Percentiles rank a stretch among this genome's conserved stretches.
Evolutionary conservation across 2,329 filamentous ascomycete genomes (phyloP).

Genomic region (Diaporthe sp.): DNA sequence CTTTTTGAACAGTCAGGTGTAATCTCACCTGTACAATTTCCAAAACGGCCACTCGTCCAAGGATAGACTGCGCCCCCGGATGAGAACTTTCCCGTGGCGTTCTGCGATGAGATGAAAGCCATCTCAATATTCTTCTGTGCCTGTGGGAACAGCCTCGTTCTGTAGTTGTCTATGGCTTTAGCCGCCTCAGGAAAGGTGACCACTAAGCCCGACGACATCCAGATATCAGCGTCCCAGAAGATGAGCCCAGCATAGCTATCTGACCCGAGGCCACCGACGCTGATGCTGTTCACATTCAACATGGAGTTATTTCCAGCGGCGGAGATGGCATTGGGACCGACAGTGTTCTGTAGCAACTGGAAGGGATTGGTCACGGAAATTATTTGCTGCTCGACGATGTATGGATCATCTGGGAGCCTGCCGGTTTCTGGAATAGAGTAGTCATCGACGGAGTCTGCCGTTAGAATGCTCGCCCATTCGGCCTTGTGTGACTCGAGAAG

Average conservation of each 20-base stretch:
- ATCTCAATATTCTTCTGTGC: slow-evolving; percentile 38
- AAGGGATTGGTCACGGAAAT: slow-evolving; percentile 68
- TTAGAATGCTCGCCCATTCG: slow-evolving; percentile 75
- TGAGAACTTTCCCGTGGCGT: slow-evolving; percentile 57
- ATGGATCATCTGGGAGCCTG: slow-evolving; percentile 67
- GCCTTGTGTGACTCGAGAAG: slow-evolving; percentile 68
- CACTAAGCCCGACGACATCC: slow-evolving; percentile 35
- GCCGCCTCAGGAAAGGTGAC: slow-evolving; percentile 39
- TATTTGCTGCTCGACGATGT: slow-evolving; percentile 69
- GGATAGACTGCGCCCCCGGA: slow-evolving; percentile 34
- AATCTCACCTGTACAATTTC: slow-evolving; percentile 35
- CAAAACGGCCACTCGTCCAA: slow-evolving; percentile 39
- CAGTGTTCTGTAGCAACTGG: slow-evolving; percentile 68
- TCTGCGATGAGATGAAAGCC: slow-evolving; percentile 55
- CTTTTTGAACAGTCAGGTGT: too few species aligned
- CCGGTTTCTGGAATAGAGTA: slow-evolving; percentile 68
- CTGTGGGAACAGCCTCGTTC: slow-evolving; percentile 34
- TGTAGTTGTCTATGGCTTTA: slow-evolving; percentile 30
- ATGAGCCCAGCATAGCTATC: slow-evolving; percentile 39
- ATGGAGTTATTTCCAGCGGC: slow-evolving; percentile 56
- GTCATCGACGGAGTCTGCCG: slow-evolving; percentile 73
- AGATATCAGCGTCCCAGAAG: slow-evolving; percentile 42
- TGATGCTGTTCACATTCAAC: slow-evolving; percentile 41
- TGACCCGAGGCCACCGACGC: slow-evolving; percentile 51
- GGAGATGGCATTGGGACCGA: slow-evolving; percentile 56